Percentiles rank a stretch among this genome's conserved stretches.
Evolutionary conservation across 805 yeast species (phyloP).

Genomic region (Yamadazyma takamatsuzukensis): DNA sequence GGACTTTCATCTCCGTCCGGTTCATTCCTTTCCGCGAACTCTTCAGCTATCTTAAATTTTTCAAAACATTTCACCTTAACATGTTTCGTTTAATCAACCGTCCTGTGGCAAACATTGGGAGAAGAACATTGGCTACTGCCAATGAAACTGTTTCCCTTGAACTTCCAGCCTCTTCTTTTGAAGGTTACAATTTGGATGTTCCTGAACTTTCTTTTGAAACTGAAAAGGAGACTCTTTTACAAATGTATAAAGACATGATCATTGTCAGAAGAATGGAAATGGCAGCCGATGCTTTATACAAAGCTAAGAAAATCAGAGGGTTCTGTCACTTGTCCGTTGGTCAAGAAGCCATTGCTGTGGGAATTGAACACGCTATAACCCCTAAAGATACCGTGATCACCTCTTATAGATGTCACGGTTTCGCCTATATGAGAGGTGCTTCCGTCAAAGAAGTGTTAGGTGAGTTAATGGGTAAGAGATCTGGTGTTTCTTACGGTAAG

Average conservation of each 20-base stretch:
- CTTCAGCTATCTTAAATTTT: too few relatives aligned
- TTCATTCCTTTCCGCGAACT: conserved; percentile 2
- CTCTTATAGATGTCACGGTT: conserved; percentile 98
- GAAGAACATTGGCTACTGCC: conserved; percentile 34
- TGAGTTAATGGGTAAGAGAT: conserved; percentile 94
- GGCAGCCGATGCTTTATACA: conserved; percentile 97
- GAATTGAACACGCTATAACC: conserved; percentile 92
- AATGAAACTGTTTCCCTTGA: conserved; percentile 46
- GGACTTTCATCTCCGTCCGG: conserved; percentile 21
- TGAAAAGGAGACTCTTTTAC: conserved; percentile 71
- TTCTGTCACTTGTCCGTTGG: conserved; percentile 98
- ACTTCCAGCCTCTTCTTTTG: conserved; percentile 79
- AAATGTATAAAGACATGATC: conserved; percentile 97
- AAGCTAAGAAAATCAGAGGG: conserved; percentile 98
- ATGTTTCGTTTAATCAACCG: conserved; percentile 1
- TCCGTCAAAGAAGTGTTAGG: conserved; percentile 86
- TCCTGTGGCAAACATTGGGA: background rate
- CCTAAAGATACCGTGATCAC: conserved; percentile 87
- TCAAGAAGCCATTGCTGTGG: conserved; percentile 98
- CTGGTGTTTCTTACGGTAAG: conserved; percentile 94
- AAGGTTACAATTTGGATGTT: conserved; percentile 69
- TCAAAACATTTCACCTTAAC: too few relatives aligned
- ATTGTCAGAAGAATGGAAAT: conserved; percentile 95
- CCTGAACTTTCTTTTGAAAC: conserved; percentile 76
- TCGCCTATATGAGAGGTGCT: conserved; percentile 95